These are phyloP conservation scores for Singerocomus rubriflavus DNA, from an alignment of 1,284 basidiomycete species.

Conservation along the genomic window DNA sequence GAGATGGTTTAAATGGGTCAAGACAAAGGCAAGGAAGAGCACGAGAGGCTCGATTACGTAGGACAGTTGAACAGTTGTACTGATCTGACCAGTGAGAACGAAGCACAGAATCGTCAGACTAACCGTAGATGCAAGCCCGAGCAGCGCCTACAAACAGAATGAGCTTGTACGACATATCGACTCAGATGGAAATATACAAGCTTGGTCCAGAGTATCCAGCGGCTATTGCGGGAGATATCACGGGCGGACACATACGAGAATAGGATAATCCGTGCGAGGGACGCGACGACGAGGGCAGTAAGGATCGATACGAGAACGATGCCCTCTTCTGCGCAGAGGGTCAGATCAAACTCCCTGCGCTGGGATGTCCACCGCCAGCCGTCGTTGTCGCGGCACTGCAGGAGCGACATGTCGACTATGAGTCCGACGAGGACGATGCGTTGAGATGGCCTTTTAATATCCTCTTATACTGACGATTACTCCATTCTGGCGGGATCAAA, in stretches of 20 bases:
- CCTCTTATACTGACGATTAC: no score
- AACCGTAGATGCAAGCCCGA: constrained; percentile 40
- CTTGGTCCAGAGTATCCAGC: constrained; percentile 55
- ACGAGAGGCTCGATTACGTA: constrained; percentile 60
- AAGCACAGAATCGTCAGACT: constrained; percentile 42
- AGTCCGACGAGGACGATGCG: no score
- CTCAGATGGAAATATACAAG: constrained; percentile 42
- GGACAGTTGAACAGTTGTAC: constrained; percentile 45
- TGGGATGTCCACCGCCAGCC: constrained; percentile 66
- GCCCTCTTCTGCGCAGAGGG: constrained; percentile 82
- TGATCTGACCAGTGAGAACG: constrained; percentile 33
- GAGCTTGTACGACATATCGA: not conserved
- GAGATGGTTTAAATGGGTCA: constrained; percentile 72
- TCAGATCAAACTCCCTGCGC: constrained; percentile 70
- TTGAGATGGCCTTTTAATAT: no score
- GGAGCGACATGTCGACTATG: no score
- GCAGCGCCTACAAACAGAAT: constrained; percentile 38
- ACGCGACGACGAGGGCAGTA: constrained; percentile 45
- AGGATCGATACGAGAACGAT: constrained; percentile 57
- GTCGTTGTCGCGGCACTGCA: constrained; percentile 47
- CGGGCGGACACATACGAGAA: constrained; percentile 29
- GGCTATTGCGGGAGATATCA: constrained; percentile 39
- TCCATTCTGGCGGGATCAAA: no score
- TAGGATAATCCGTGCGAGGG: constrained; percentile 37
- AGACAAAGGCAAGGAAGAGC: constrained; percentile 41